Conservation (phyloP, 2,329 filamentous ascomycete genomes). For the Fusarium phyllophilum region DNA sequence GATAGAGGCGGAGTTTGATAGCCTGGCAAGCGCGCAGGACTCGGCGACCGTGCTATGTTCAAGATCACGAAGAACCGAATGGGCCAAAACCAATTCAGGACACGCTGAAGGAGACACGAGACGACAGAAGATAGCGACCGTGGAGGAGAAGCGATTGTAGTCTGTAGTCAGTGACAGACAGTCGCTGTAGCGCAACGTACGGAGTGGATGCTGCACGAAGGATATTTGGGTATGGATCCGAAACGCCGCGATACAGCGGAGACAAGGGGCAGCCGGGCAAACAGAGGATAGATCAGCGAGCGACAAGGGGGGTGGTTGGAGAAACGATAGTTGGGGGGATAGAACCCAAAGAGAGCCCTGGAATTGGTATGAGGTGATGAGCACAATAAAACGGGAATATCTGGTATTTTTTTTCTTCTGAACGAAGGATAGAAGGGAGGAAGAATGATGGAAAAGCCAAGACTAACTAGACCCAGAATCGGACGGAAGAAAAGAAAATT, state of each 20-base stretch:
- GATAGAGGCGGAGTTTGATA: slow-evolving; percentile 11
- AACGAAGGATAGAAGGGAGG: slow-evolving; percentile 17
- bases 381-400: not conserved
- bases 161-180: slow-evolving; percentile 22
- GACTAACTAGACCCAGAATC: slow-evolving; percentile 25
- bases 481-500: slow-evolving; percentile 20
- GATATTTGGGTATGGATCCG: slow-evolving; percentile 37
- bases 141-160: slow-evolving; percentile 26
- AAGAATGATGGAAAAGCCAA: slow-evolving; percentile 20
- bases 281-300: slow-evolving; percentile 36
- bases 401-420: not conserved
- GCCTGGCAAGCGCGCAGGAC: slow-evolving; percentile 5
- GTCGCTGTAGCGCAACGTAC: slow-evolving; percentile 22
- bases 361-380: slow-evolving; percentile 24
- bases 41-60: not conserved
- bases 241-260: slow-evolving; percentile 34
- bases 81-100: slow-evolving; percentile 6
- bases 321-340: slow-evolving; percentile 15
- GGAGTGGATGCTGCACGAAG: slow-evolving; percentile 28
- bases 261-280: slow-evolving; percentile 21
- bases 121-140: slow-evolving; percentile 13
- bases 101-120: not conserved
- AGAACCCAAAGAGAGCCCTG: slow-evolving; percentile 1
- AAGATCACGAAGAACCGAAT: slow-evolving; percentile 1
- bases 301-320: slow-evolving; percentile 38